Evolutionary conservation across 2,329 filamentous ascomycete species (phyloP).

Genomic region (Chaetomium sp.): DNA sequence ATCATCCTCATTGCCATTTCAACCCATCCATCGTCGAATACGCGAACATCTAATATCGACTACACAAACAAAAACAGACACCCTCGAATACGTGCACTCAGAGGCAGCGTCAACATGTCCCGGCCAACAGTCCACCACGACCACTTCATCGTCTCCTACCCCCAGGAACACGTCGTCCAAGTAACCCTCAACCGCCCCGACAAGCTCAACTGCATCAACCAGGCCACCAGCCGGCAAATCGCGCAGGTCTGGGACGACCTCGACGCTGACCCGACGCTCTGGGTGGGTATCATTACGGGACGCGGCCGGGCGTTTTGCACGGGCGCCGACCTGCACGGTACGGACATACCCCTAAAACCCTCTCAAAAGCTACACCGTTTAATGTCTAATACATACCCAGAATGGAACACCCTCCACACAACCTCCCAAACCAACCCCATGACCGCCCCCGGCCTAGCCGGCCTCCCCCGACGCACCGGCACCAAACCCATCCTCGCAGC

Average conservation of each 20-base stretch:
- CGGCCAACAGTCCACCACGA: constrained; percentile 12
- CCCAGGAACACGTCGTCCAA: constrained; percentile 17
- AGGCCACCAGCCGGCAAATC: constrained; percentile 41
- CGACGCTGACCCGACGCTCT: constrained; percentile 49
- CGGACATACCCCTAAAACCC: neutral
- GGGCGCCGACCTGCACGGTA: constrained; percentile 53
- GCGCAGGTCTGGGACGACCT: constrained; percentile 42
- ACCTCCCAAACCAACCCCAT: constrained; percentile 26
- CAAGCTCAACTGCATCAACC: constrained; percentile 49
- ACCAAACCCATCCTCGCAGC: constrained; percentile 71
- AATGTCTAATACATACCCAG: constrained; percentile 22
- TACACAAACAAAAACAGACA: too few species aligned
- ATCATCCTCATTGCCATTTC: too few species aligned
- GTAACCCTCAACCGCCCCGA: constrained; percentile 48
- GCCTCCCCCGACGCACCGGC: constrained; percentile 56
- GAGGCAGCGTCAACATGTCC: neutral
- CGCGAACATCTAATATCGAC: too few species aligned
- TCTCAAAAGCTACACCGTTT: neutral
- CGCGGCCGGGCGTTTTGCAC: constrained; percentile 57
- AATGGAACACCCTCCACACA: constrained; percentile 47
- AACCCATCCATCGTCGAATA: too few species aligned
- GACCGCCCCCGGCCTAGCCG: constrained; percentile 51
- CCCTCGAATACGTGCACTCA: too few species aligned
- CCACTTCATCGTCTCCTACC: constrained; percentile 19
- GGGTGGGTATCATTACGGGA: constrained; percentile 57